These are phyloP conservation scores for Eucalyptus curtisii DNA, from an alignment of 345 rosid genomes.

Conservation along the genomic window DNA sequence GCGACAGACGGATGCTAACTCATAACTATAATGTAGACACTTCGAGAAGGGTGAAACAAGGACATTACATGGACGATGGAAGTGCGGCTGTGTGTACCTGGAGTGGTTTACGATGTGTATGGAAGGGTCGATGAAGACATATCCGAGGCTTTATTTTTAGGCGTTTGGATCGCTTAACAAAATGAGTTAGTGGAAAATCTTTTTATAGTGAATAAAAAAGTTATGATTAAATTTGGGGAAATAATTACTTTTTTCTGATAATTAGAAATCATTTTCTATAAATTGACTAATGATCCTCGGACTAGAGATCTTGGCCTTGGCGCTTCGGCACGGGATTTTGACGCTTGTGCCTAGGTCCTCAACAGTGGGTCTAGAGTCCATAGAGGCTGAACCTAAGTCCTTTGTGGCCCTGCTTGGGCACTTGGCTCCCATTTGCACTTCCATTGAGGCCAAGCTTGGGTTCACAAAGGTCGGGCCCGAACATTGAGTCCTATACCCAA, in stretches of 20 bases:
- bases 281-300: rapidly evolving
- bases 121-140: too few species aligned
- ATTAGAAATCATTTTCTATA: too few species aligned
- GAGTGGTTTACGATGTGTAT: too few species aligned
- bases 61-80: not conserved
- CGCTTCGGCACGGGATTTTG: not conserved
- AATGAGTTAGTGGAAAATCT: not conserved
- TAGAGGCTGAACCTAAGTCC: not conserved
- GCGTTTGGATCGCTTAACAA: not conserved
- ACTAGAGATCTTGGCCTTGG: not conserved
- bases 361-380: rapidly evolving
- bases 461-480: rapidly evolving
- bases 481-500: too few species aligned
- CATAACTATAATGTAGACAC: not conserved
- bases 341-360: not conserved
- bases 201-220: not conserved
- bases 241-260: too few species aligned
- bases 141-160: too few species aligned
- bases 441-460: rapidly evolving
- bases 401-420: rapidly evolving
- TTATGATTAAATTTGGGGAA: too few species aligned
- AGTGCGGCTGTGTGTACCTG: too few species aligned
- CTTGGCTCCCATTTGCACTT: rapidly evolving
- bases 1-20: not conserved
- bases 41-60: not conserved